Conservation (phyloP, 2,329 filamentous ascomycete species). For the Hypoxylon sp. region DNA sequence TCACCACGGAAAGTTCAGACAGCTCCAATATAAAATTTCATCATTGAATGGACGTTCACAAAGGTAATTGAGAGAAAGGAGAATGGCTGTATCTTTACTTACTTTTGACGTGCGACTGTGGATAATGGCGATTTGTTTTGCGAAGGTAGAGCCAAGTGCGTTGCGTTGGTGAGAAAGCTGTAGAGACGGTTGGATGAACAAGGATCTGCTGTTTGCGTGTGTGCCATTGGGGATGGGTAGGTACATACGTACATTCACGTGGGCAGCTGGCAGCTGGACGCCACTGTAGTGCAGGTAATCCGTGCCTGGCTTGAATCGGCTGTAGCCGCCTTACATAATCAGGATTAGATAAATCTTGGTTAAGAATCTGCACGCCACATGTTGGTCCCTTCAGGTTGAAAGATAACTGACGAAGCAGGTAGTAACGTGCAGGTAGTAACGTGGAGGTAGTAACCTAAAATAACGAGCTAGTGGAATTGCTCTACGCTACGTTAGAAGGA, state of each 20-base stretch:
- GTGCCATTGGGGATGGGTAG: background rate
- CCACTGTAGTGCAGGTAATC: slow-evolving; percentile 10
- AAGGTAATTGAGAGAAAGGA: background rate
- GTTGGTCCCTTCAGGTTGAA: no score
- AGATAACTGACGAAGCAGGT: no score
- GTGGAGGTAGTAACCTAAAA: no score
- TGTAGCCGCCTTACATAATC: slow-evolving; percentile 1
- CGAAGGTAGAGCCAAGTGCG: background rate
- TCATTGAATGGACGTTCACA: slow-evolving; percentile 42
- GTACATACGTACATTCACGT: background rate
- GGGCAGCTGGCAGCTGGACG: background rate
- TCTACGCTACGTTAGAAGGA: no score
- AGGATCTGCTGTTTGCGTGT: slow-evolving; percentile 3
- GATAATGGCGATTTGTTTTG: background rate
- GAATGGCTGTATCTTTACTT: slow-evolving; percentile 23
- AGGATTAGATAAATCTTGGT: background rate
- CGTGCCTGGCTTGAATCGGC: slow-evolving; percentile 2
- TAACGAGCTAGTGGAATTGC: no score
- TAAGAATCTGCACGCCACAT: background rate
- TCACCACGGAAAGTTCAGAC: slow-evolving; percentile 78
- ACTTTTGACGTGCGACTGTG: slow-evolving; percentile 12
- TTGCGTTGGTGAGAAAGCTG: background rate
- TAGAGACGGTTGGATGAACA: background rate
- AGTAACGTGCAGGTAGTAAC: no score
- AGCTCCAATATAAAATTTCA: slow-evolving; percentile 80